Evolutionary conservation across 768 basidiomycete species (phyloP).

Genomic region (Cantharellus anzutake): DNA sequence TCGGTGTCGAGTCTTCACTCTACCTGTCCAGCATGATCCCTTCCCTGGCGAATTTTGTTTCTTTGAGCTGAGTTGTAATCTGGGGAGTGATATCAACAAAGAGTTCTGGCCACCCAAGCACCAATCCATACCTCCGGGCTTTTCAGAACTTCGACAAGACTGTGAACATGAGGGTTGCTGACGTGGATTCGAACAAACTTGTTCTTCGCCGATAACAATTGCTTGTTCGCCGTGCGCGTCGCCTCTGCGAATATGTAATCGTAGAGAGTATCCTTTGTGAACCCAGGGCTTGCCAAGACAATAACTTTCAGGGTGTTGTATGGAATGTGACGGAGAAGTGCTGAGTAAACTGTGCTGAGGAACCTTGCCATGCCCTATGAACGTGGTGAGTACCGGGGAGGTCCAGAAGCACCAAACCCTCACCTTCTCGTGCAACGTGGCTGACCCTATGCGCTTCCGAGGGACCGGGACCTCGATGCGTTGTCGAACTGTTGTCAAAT

Average conservation of each 20-base stretch:
- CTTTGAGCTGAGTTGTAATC: slow-evolving; percentile 63
- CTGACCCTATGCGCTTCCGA: slow-evolving; percentile 66
- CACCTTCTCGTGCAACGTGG: slow-evolving; percentile 75
- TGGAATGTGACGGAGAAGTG: slow-evolving; percentile 81
- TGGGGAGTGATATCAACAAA: slow-evolving; percentile 14
- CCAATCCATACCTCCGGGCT: slow-evolving; percentile 58
- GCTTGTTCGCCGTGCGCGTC: slow-evolving; percentile 58
- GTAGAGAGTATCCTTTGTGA: slow-evolving; percentile 77
- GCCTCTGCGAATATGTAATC: slow-evolving; percentile 76
- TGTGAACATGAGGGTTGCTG: slow-evolving; percentile 88
- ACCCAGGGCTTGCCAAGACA: slow-evolving; percentile 93
- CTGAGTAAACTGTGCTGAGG: slow-evolving; percentile 66
- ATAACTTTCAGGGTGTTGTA: slow-evolving; percentile 70
- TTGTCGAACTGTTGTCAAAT: slow-evolving; percentile 88
- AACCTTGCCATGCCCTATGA: slow-evolving; percentile 53
- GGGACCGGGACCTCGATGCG: slow-evolving; percentile 79
- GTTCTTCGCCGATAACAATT: slow-evolving; percentile 53
- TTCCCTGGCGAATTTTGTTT: slow-evolving; percentile 92
- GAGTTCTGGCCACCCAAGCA: background rate
- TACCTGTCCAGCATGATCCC: slow-evolving; percentile 82
- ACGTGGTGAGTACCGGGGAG: background rate
- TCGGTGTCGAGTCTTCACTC: background rate
- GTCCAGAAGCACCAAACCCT: background rate
- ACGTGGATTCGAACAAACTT: slow-evolving; percentile 86
- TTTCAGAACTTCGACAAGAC: slow-evolving; percentile 80